Conservation (phyloP, 495 filamentous ascomycete species). For the Umbilicaria muhlenbergii region DNA sequence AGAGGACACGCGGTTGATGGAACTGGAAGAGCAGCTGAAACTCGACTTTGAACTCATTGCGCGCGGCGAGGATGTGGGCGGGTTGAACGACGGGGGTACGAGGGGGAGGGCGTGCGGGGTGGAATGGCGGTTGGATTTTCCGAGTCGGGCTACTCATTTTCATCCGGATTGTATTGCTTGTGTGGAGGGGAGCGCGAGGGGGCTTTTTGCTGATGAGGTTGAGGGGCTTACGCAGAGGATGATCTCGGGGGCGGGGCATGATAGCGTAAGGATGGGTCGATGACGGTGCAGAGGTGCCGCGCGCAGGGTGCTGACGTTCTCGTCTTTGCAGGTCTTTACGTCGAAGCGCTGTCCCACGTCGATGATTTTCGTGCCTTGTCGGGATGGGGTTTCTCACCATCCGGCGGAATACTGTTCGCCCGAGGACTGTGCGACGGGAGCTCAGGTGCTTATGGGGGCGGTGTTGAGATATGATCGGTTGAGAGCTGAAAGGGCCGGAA, state of each 20-base stretch:
- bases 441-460: slow-evolving; percentile 44
- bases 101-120: slow-evolving; percentile 39
- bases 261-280: slow-evolving; percentile 27
- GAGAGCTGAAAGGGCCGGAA: slow-evolving; percentile 1
- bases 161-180: slow-evolving; percentile 53
- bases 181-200: slow-evolving; percentile 44
- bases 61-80: slow-evolving; percentile 29
- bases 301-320: no score
- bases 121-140: slow-evolving; percentile 43
- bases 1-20: slow-evolving; percentile 36
- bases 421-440: slow-evolving; percentile 46
- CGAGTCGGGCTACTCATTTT: slow-evolving; percentile 52
- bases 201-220: slow-evolving; percentile 29
- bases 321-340: slow-evolving; percentile 22
- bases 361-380: slow-evolving; percentile 55
- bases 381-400: slow-evolving; percentile 51
- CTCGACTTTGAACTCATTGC: slow-evolving; percentile 42
- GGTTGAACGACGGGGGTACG: slow-evolving; percentile 21
- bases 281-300: no score
- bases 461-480: slow-evolving; percentile 42
- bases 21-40: slow-evolving; percentile 37
- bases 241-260: slow-evolving; percentile 46
- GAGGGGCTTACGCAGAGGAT: slow-evolving; percentile 29
- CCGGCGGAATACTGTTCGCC: slow-evolving; percentile 43
- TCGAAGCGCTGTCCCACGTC: slow-evolving; percentile 42